Evolutionary conservation across 495 filamentous ascomycete genomes (phyloP).

Genomic region (Podospora australis): DNA sequence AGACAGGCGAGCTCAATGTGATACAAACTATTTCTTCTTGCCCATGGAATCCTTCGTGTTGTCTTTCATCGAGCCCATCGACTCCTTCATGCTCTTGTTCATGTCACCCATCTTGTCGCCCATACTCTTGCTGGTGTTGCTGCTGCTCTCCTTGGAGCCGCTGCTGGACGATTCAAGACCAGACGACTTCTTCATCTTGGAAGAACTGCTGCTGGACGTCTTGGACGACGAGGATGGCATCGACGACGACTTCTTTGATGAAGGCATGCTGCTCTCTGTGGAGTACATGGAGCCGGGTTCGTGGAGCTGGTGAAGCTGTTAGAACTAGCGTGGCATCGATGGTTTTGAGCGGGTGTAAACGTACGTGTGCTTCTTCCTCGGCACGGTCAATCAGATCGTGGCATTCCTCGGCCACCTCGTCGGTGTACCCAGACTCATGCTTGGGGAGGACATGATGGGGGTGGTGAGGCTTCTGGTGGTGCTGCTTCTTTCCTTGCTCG

Average conservation of each 20-base stretch:
- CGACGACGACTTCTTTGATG: not conserved
- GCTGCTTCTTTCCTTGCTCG: slow-evolving; percentile 1
- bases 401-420: slow-evolving; percentile 20
- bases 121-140: not conserved
- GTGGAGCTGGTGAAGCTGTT: slow-evolving; percentile 10
- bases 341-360: not conserved
- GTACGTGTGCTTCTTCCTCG: slow-evolving; percentile 26
- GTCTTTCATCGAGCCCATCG: slow-evolving; percentile 17
- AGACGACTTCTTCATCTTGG: slow-evolving; percentile 7
- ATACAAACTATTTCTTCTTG: slow-evolving; percentile 17
- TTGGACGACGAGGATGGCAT: not conserved
- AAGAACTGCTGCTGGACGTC: not conserved
- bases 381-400: slow-evolving; percentile 26
- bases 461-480: slow-evolving; percentile 9
- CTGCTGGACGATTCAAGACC: slow-evolving; percentile 6
- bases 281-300: slow-evolving; percentile 19
- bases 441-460: slow-evolving; percentile 10
- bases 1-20: too few relatives aligned
- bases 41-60: slow-evolving; percentile 21
- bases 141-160: slow-evolving; percentile 1
- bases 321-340: not conserved
- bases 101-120: slow-evolving; percentile 6
- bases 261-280: not conserved
- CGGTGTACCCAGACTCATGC: slow-evolving; percentile 22
- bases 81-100: slow-evolving; percentile 10